These are phyloP conservation scores for Kodamaea derodonti DNA, from an alignment of 1,139 yeast species.

Conservation along the genomic window DNA sequence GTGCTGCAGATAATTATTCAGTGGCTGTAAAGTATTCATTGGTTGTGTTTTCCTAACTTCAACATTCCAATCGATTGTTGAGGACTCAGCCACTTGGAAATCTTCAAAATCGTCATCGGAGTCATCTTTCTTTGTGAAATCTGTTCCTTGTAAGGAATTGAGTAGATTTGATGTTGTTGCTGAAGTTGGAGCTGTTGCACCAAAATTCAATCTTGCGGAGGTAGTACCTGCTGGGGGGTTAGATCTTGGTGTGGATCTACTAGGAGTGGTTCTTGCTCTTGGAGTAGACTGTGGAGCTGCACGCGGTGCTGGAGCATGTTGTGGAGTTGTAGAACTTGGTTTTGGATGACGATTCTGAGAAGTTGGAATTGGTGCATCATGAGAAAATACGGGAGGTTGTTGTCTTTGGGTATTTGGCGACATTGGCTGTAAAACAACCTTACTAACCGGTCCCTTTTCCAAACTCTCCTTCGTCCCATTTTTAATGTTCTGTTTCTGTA, in stretches of 20 bases:
- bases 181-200: conserved; percentile 17
- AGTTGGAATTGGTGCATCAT: background rate
- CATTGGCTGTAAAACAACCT: conserved; percentile 4
- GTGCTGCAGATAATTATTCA: background rate
- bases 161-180: conserved; percentile 16
- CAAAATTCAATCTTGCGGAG: conserved; percentile 22
- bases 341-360: background rate
- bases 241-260: background rate
- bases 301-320: background rate
- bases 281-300: background rate
- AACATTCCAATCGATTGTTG: conserved; percentile 19
- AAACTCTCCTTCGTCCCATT: conserved; percentile 24
- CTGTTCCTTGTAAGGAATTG: conserved; percentile 20
- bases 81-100: conserved; percentile 23
- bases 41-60: conserved; percentile 13
- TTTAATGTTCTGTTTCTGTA: conserved; percentile 23
- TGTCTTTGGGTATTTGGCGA: background rate
- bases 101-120: conserved; percentile 32
- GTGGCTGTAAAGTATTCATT: conserved; percentile 5
- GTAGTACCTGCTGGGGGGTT: too few relatives aligned
- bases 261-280: background rate
- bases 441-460: conserved; percentile 22
- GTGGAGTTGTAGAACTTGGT: conserved; percentile 1
- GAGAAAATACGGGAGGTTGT: background rate
- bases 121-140: conserved; percentile 7